phyloP scores from a whole-genome alignment of 306 rosid genomes.

The Vigna radiata region DNA sequence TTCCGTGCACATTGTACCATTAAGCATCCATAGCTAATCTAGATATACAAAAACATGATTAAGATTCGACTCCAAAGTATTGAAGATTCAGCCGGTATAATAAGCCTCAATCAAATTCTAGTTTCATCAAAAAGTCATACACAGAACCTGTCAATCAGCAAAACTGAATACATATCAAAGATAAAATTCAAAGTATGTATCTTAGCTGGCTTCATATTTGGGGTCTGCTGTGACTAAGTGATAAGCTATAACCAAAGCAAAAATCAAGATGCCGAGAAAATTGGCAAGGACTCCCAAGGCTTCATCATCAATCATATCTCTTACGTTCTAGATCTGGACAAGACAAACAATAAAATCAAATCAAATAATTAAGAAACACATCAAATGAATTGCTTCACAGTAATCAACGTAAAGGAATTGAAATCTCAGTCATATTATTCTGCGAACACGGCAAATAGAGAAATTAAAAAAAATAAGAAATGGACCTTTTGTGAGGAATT shows the following conservation, averaged over 20 bases:
- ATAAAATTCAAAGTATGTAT: not conserved
- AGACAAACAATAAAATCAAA: no score
- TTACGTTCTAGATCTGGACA: constrained; percentile 11
- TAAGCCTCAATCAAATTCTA: constrained; percentile 16
- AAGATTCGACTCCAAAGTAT: constrained; percentile 3
- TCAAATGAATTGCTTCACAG: not conserved
- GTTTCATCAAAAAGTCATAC: constrained; percentile 32
- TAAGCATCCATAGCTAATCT: constrained; percentile 1
- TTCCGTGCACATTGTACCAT: not conserved
- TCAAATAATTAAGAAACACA: no score
- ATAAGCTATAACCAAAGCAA: constrained; percentile 51
- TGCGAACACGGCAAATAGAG: not conserved
- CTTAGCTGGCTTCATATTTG: constrained; percentile 49
- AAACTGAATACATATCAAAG: constrained; percentile 33
- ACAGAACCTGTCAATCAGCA: constrained; percentile 28
- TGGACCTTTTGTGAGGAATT: constrained; percentile 2
- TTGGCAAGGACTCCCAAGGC: constrained; percentile 55
- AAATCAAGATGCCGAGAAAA: constrained; percentile 55
- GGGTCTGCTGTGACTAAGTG: constrained; percentile 49
- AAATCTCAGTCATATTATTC: not conserved
- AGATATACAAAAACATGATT: not conserved
- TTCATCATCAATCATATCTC: constrained; percentile 53
- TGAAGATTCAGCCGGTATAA: not conserved
- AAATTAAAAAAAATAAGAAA: not conserved
- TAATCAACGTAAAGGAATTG: constrained; percentile 1